Conservation (phyloP, 352 stramenopile genomes). For the Phytophthora quininea region DNA sequence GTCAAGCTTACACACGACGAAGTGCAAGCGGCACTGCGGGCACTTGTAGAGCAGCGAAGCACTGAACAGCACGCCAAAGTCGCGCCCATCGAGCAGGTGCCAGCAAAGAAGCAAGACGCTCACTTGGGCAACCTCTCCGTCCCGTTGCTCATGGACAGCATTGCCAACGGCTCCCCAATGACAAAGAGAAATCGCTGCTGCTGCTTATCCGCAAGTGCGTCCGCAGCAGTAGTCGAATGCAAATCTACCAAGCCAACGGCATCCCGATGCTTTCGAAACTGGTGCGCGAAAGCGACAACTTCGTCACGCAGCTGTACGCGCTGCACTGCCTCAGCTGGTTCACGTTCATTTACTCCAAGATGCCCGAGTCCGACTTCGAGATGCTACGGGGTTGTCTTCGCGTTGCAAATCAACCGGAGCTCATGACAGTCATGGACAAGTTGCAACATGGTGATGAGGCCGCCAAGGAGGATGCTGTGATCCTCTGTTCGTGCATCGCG, state of each 20-base stretch:
- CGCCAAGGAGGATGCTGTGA: constrained; percentile 21
- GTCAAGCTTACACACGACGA: constrained; percentile 29
- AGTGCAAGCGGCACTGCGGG: constrained; percentile 21
- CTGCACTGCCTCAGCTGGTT: constrained; percentile 35
- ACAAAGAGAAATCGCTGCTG: constrained; percentile 27
- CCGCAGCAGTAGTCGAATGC: constrained; percentile 22
- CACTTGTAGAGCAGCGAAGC: constrained; percentile 25
- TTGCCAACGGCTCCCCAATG: neutral
- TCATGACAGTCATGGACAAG: constrained; percentile 10
- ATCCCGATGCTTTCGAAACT: constrained; percentile 21
- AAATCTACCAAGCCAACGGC: constrained; percentile 31
- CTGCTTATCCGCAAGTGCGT: constrained; percentile 27
- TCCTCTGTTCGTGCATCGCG: constrained; percentile 22
- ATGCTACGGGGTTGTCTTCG: constrained; percentile 15
- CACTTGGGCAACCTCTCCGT: constrained; percentile 21
- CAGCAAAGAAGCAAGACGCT: constrained; percentile 18
- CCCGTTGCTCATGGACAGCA: constrained; percentile 18
- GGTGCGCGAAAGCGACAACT: constrained; percentile 18
- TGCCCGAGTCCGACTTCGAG: constrained; percentile 25
- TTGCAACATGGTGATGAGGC: constrained; percentile 18
- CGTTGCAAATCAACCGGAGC: constrained; percentile 10
- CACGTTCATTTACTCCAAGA: constrained; percentile 35
- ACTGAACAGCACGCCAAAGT: neutral
- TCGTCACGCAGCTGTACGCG: constrained; percentile 27
- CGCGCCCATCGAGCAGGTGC: neutral